These are phyloP conservation scores for Eucalyptus marginata DNA, from an alignment of 345 rosid genomes.

Conservation along the genomic window DNA sequence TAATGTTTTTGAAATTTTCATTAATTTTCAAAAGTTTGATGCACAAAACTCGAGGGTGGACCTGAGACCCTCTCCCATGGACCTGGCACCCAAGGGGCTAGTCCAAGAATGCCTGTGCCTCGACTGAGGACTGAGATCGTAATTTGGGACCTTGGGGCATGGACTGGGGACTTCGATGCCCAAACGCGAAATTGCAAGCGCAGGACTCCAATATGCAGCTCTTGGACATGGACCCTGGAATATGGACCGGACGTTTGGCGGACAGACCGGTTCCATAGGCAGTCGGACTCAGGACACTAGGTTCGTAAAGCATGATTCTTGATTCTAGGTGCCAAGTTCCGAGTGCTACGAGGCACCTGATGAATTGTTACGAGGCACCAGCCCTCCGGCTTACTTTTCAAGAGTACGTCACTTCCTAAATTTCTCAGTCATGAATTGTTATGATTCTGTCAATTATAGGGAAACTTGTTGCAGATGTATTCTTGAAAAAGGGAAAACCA, in stretches of 20 bases:
- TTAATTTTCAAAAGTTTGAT: too few relatives aligned
- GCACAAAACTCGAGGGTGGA: not conserved
- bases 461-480: not conserved
- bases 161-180: not conserved
- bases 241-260: too few relatives aligned
- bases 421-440: not conserved
- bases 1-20: too few relatives aligned
- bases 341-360: too few relatives aligned
- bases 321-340: not conserved
- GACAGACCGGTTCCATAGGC: accelerated
- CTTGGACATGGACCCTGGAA: too few relatives aligned
- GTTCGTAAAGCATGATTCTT: not conserved
- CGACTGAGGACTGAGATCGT: accelerated
- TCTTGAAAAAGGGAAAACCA: not conserved
- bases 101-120: not conserved
- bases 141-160: not conserved
- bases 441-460: not conserved
- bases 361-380: not conserved
- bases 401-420: not conserved
- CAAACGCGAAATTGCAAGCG: not conserved
- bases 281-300: not conserved
- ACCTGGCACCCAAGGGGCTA: accelerated
- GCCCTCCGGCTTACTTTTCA: not conserved
- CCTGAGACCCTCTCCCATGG: accelerated
- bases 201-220: too few relatives aligned